Evolutionary conservation across 805 yeast species (phyloP).

Genomic region (Saccharomyces paradoxus): DNA sequence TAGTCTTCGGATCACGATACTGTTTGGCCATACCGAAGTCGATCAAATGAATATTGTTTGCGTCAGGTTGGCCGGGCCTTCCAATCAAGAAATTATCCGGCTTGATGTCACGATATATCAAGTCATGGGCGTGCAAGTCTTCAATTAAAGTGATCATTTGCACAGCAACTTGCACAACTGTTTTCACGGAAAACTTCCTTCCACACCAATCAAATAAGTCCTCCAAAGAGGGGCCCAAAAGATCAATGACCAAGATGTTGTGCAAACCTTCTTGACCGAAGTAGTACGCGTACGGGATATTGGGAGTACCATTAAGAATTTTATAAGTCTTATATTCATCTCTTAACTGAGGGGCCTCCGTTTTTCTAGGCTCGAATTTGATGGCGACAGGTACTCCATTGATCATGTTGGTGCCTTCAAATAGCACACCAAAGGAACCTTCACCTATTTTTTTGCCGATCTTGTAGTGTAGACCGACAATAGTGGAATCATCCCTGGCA

Average conservation of each 20-base stretch:
- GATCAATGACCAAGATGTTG: conserved; percentile 87
- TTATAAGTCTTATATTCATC: conserved; percentile 94
- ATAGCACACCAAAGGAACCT: conserved; percentile 95
- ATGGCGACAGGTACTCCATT: conserved; percentile 93
- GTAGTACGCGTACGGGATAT: conserved; percentile 94
- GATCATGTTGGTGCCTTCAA: conserved; percentile 88
- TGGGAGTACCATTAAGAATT: conserved; percentile 69
- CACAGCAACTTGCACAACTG: conserved; percentile 87
- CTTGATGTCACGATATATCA: conserved; percentile 92
- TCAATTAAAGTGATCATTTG: conserved; percentile 89
- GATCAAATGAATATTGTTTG: conserved; percentile 78
- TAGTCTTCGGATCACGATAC: conserved; percentile 92
- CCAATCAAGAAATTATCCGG: conserved; percentile 96
- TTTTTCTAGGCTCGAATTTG: conserved; percentile 92
- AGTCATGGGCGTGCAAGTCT: conserved; percentile 78
- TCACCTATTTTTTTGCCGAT: conserved; percentile 97
- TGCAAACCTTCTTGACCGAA: conserved; percentile 98
- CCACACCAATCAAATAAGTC: conserved; percentile 98
- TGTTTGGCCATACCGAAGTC: conserved; percentile 99
- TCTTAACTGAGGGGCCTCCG: conserved; percentile 94
- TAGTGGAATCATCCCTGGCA: conserved; percentile 24
- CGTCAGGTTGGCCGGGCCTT: conserved; percentile 74
- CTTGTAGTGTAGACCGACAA: conserved; percentile 90
- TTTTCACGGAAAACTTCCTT: conserved; percentile 74
- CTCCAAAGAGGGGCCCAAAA: conserved; percentile 91